Evolutionary conservation across 306 rosid species (phyloP).

Genomic region (Astragalus glycyphyllos): DNA sequence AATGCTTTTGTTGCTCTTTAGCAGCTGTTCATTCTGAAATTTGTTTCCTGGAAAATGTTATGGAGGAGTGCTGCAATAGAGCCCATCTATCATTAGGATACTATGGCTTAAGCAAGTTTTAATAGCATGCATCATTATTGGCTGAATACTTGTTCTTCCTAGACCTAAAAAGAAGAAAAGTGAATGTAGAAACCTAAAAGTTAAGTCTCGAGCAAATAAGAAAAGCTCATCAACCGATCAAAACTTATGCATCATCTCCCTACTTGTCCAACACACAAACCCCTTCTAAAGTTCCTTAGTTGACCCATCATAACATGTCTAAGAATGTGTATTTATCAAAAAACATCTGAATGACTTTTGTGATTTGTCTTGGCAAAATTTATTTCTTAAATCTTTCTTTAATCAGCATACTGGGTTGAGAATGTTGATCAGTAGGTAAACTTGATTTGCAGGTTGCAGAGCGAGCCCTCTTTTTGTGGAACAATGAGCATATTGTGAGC

Average conservation of each 20-base stretch:
- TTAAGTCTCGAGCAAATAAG: slow-evolving; percentile 17
- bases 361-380: background rate
- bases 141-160: background rate
- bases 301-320: background rate
- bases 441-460: slow-evolving; percentile 86
- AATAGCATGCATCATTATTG: background rate
- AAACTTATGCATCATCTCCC: slow-evolving; percentile 16
- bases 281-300: background rate
- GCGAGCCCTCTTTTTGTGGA: slow-evolving; percentile 93
- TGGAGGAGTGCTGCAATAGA: background rate
- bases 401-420: background rate
- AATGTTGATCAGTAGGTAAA: slow-evolving; percentile 32
- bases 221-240: slow-evolving; percentile 1
- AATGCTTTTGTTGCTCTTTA: background rate
- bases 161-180: slow-evolving; percentile 17
- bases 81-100: background rate
- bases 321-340: slow-evolving; percentile 13
- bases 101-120: background rate
- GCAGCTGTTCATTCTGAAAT: slow-evolving; percentile 4
- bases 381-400: background rate
- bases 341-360: background rate
- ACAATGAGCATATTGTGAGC: slow-evolving; percentile 91
- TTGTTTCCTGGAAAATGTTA: background rate
- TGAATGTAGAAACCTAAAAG: slow-evolving; percentile 4
- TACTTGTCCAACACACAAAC: background rate